Percentiles rank a stretch among this genome's conserved stretches.
Evolutionary conservation across 2,329 filamentous ascomycete genomes (phyloP).

Genomic region (Cladophialophora exuberans): DNA sequence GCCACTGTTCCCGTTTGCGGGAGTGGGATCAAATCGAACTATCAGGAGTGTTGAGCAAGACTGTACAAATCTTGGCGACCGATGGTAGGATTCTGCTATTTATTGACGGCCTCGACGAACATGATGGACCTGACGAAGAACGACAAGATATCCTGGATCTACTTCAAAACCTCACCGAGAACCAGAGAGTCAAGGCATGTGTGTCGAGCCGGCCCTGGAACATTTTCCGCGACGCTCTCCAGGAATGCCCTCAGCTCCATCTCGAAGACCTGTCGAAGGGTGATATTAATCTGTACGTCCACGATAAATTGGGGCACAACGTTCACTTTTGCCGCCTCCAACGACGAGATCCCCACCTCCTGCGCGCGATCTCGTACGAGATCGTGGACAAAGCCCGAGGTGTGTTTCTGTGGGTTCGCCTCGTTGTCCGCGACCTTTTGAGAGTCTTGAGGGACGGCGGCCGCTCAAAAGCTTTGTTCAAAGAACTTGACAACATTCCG

Average conservation of each 20-base stretch:
- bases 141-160: slow-evolving; percentile 14
- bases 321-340: background rate
- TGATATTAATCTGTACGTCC: slow-evolving; percentile 11
- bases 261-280: slow-evolving; percentile 13
- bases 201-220: slow-evolving; percentile 18
- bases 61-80: background rate
- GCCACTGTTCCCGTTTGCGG: background rate
- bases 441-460: slow-evolving; percentile 15
- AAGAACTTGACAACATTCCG: slow-evolving; percentile 10
- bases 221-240: slow-evolving; percentile 18
- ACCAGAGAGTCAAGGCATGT: slow-evolving; percentile 13
- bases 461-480: background rate
- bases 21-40: background rate
- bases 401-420: slow-evolving; percentile 52
- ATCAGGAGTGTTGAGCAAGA: background rate
- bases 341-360: background rate
- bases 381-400: slow-evolving; percentile 45
- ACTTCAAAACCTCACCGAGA: background rate
- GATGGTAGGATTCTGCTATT: slow-evolving; percentile 9
- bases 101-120: slow-evolving; percentile 21
- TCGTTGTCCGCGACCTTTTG: slow-evolving; percentile 48
- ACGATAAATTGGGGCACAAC: background rate
- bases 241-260: slow-evolving; percentile 9
- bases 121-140: slow-evolving; percentile 6
- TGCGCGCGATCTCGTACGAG: slow-evolving; percentile 18